phyloP scores from a whole-genome alignment of 495 filamentous ascomycete species.

The Xylaria palmicola region DNA sequence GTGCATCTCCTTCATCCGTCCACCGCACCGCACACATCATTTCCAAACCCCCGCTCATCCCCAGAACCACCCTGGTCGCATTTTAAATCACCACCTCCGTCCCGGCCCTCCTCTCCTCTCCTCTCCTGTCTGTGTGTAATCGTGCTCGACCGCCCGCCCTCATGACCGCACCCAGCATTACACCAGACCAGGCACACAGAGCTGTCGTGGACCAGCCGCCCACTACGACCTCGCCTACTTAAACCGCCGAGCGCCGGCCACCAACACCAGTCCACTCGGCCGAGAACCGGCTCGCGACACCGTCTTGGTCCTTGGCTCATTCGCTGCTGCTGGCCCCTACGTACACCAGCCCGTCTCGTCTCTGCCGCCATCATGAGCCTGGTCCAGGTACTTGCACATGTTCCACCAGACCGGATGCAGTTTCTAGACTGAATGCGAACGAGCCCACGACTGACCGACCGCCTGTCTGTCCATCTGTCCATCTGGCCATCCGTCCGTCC shows the following conservation, averaged over 20 bases:
- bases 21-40: neutral
- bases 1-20: too few relatives aligned
- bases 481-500: too few relatives aligned
- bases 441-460: neutral
- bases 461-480: neutral
- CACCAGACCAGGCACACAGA: neutral
- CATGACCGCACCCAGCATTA: too few relatives aligned
- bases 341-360: too few relatives aligned
- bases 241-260: neutral
- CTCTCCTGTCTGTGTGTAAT: neutral
- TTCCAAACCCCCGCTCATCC: neutral
- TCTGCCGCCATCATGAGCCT: neutral
- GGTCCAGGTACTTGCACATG: neutral
- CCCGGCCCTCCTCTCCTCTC: neutral
- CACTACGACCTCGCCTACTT: neutral
- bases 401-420: neutral
- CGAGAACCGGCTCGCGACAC: slow-evolving; percentile 10
- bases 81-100: neutral
- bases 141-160: neutral
- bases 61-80: neutral
- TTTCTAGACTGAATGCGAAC: slow-evolving; percentile 8
- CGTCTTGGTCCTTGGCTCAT: slow-evolving; percentile 1
- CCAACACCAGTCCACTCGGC: slow-evolving; percentile 11
- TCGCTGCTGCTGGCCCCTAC: neutral
- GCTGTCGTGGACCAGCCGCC: neutral